phyloP scores from a whole-genome alignment of 768 basidiomycete genomes.

The Boletus sensibilis region DNA sequence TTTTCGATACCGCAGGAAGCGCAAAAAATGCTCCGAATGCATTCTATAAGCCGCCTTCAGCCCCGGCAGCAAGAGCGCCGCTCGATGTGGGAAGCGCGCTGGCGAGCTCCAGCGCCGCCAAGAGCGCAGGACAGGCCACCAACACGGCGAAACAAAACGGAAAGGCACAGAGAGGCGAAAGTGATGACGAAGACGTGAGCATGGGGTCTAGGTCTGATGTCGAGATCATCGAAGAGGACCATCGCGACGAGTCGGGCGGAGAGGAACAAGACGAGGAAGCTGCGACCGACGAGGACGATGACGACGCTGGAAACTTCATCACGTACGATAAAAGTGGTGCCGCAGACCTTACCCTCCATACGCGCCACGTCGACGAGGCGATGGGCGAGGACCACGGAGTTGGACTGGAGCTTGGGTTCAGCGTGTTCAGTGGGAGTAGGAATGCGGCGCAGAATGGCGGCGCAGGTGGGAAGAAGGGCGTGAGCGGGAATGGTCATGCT shows the following conservation, averaged over 20 bases:
- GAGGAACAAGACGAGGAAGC: conserved; percentile 5
- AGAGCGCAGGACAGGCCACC: neutral
- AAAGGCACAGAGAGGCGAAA: neutral
- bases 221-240: conserved; percentile 12
- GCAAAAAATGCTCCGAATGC: conserved; percentile 61
- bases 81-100: conserved; percentile 3
- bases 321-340: conserved; percentile 16
- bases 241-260: neutral
- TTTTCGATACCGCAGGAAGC: conserved; percentile 45
- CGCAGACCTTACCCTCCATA: conserved; percentile 20
- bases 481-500: neutral
- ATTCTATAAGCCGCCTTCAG: conserved; percentile 57
- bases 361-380: conserved; percentile 5
- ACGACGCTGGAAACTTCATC: conserved; percentile 18
- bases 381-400: conserved; percentile 6
- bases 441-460: neutral
- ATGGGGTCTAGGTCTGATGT: conserved; percentile 21
- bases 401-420: conserved; percentile 17
- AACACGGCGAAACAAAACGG: conserved; percentile 2
- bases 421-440: conserved; percentile 19
- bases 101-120: neutral
- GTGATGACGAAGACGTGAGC: conserved; percentile 18
- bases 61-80: neutral
- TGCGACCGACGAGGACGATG: conserved; percentile 14
- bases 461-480: neutral